phyloP scores from a whole-genome alignment of 192 early-diverging fungal genomes.

The Coemansia sp. region DNA sequence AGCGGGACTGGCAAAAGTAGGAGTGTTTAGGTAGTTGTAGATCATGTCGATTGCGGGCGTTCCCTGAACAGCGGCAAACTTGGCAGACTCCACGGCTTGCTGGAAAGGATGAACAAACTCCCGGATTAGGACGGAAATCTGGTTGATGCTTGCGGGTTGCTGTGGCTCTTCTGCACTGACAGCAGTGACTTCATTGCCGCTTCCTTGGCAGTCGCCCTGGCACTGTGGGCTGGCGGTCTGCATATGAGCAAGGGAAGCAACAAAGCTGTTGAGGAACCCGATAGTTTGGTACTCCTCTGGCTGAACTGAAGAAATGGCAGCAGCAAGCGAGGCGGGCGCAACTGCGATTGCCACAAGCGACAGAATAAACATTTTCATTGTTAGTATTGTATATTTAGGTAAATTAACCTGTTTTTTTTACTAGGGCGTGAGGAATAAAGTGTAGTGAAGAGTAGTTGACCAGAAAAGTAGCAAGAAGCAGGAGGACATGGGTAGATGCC shows the following conservation, averaged over 20 bases:
- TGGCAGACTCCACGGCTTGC: background rate
- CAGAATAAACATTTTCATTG: conserved; percentile 31
- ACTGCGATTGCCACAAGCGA: conserved; percentile 16
- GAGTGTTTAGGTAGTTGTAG: conserved; percentile 40
- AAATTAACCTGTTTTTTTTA: background rate
- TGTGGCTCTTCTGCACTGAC: background rate
- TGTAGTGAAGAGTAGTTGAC: background rate
- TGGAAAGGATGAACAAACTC: conserved; percentile 14
- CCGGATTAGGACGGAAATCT: conserved; percentile 4
- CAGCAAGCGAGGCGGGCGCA: conserved; percentile 14
- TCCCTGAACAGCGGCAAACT: conserved; percentile 5
- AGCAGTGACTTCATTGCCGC: background rate
- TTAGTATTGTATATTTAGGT: conserved; percentile 3
- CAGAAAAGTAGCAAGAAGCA: conserved; percentile 3
- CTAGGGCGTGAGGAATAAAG: conserved; percentile 4
- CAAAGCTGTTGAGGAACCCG: conserved; percentile 14
- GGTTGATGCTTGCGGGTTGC: background rate
- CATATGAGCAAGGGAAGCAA: background rate
- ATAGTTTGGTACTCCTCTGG: background rate
- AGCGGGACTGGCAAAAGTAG: background rate
- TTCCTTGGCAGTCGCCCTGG: conserved; percentile 37
- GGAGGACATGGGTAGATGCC: background rate
- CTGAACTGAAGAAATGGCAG: background rate
- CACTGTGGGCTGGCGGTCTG: conserved; percentile 25
- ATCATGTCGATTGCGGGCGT: conserved; percentile 48